A percentile compares a stretch with the other conserved stretches of the same genome.
These are phyloP conservation scores for Microbotryomycetes sp. DNA, from an alignment of 1,284 basidiomycete species.

Conservation along the genomic window DNA sequence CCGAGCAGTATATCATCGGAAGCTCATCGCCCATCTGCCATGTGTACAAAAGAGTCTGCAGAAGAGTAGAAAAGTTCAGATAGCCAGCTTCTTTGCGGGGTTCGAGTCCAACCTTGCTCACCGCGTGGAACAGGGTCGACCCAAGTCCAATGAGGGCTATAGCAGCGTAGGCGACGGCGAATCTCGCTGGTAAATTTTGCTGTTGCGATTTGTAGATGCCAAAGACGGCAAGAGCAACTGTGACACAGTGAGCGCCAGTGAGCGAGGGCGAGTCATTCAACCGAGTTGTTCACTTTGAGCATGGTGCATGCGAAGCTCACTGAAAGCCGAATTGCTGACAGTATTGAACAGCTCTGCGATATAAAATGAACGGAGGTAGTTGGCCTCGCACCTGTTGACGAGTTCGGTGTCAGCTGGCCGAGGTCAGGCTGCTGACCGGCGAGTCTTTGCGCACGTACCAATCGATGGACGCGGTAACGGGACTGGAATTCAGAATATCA, in stretches of 20 bases:
- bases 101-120: background rate
- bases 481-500: no score
- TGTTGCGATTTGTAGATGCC: background rate
- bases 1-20: constrained; percentile 6
- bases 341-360: constrained; percentile 9
- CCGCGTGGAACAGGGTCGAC: constrained; percentile 3
- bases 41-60: constrained; percentile 1
- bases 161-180: background rate
- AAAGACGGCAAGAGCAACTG: constrained; percentile 3
- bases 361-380: background rate
- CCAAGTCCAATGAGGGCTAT: constrained; percentile 4
- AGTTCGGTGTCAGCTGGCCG: background rate
- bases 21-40: constrained; percentile 10
- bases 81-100: background rate
- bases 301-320: no score
- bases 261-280: no score
- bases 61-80: background rate
- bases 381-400: constrained; percentile 10
- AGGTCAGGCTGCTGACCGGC: background rate
- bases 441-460: no score
- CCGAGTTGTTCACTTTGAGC: no score
- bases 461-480: background rate
- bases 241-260: no score
- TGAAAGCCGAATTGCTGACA: background rate
- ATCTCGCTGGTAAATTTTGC: background rate